Conservation (phyloP, 805 yeast genomes). For the Nakazawaea wickerhamii region DNA sequence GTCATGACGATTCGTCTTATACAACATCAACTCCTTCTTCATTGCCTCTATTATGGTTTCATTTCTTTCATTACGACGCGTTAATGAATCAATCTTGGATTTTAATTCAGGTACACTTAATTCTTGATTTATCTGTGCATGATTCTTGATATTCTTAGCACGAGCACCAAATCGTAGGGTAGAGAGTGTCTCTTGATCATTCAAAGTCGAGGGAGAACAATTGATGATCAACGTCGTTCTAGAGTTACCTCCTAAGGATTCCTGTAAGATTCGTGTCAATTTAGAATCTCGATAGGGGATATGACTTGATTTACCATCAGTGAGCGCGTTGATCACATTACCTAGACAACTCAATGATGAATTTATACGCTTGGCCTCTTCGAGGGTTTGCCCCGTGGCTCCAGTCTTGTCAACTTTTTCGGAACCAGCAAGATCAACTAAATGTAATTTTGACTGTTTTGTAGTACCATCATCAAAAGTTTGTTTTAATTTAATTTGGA, state of each 20-base stretch:
- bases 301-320: conserved; percentile 61
- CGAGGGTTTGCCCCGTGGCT: conserved; percentile 65
- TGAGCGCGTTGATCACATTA: conserved; percentile 71
- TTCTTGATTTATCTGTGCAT: conserved; percentile 59
- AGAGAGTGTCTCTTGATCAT: conserved; percentile 62
- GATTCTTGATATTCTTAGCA: conserved; percentile 63
- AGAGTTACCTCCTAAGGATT: conserved; percentile 78
- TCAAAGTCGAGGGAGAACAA: conserved; percentile 57
- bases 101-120: conserved; percentile 23
- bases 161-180: conserved; percentile 71
- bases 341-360: conserved; percentile 74
- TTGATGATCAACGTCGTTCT: conserved; percentile 68
- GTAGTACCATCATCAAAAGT: conserved; percentile 49
- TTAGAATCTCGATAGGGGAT: conserved; percentile 76
- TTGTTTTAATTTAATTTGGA: conserved; percentile 64
- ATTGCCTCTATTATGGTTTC: conserved; percentile 1
- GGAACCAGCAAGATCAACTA: conserved; percentile 86
- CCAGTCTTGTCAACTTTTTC: conserved; percentile 78
- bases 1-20: neutral
- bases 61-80: neutral
- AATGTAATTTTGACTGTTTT: conserved; percentile 57
- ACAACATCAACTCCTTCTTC: neutral
- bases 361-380: conserved; percentile 83
- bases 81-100: conserved; percentile 4
- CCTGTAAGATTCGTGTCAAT: conserved; percentile 71